Base-by-base conservation (phyloP, 2,329 filamentous ascomycete species). In the Raffaelea ambrosiae region DNA sequence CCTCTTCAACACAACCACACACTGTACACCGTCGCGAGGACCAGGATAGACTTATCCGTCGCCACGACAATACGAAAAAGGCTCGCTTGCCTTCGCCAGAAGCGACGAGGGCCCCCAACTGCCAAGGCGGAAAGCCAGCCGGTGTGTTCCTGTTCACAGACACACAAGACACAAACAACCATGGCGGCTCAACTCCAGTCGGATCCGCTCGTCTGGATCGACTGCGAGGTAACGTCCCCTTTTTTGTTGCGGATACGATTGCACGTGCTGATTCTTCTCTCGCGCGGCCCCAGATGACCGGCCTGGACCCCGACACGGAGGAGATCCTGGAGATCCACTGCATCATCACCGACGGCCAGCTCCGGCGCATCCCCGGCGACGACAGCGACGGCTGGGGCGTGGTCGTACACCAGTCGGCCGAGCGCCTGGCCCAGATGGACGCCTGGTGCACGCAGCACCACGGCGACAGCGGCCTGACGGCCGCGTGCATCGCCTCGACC, bases 241-340 rank as follows among this genome's bases (percentile, higher is more conserved):
- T 46, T 20, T 21, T n/a, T n/a, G n/a, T n/a, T 31, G 5, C 29
- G 4, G n/a, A 38, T 11, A 19, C n/a, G 13, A 19, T 19, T 8
- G 16, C 4, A 3, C 29, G 29, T 14, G 19, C 20, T n/a, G 13
- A 4, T 19, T 8, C 18, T 19, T 22, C 21, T 18, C 3, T 16
- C 22, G 21, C 14, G 42, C 21, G 5, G 8, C 11, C 40, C n/a
- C 56, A 95, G 88, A 98, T 98, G 93, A 97, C 88, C 29, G 88
- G 88, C 20, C 77, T 95, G 8, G 75, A 95, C 64, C 74, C 83
- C 2, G 78, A 86, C 50, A 80, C 72, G 29, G 91, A 97, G 61
- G 82, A 83, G 48, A 93, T 97, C 59, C 81, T 97, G 60, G 89
- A 95, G 59, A 85, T 97, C 49, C 91, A 85, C 65, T 96, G 90